A percentile compares a stretch with the other conserved stretches of the same genome.
phyloP scores from a whole-genome alignment of 1,139 yeast genomes.

The Sporopachydermia cereana region DNA sequence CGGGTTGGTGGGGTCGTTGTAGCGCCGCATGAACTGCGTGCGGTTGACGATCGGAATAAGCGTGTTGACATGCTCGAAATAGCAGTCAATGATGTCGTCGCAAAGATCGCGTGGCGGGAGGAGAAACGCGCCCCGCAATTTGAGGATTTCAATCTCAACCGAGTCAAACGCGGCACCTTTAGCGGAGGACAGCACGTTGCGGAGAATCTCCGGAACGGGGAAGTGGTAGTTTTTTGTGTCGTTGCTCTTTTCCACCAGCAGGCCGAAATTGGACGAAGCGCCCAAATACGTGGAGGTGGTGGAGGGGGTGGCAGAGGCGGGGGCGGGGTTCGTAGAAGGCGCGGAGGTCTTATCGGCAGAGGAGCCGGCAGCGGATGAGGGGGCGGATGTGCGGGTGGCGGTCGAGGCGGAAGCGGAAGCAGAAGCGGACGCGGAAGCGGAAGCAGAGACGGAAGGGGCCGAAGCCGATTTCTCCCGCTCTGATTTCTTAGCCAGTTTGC shows the following conservation, averaged over 20 bases:
- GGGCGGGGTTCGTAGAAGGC: slow-evolving; percentile 15
- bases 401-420: neutral
- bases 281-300: slow-evolving; percentile 20
- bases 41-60: slow-evolving; percentile 62
- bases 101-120: slow-evolving; percentile 54
- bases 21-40: slow-evolving; percentile 45
- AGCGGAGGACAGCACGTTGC: slow-evolving; percentile 19
- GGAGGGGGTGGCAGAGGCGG: slow-evolving; percentile 13
- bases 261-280: slow-evolving; percentile 22
- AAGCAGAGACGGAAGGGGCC: neutral
- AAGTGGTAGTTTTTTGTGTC: slow-evolving; percentile 23
- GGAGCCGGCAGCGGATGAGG: slow-evolving; percentile 4
- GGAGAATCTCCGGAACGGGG: slow-evolving; percentile 22
- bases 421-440: neutral
- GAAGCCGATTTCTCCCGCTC: neutral
- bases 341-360: slow-evolving; percentile 9
- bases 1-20: slow-evolving; percentile 47
- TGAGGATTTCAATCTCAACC: slow-evolving; percentile 56
- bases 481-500: neutral
- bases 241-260: slow-evolving; percentile 22
- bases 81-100: slow-evolving; percentile 49
- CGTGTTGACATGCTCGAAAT: slow-evolving; percentile 59
- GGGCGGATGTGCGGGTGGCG: neutral
- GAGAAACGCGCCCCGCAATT: slow-evolving; percentile 59
- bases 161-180: slow-evolving; percentile 36